These are phyloP conservation scores for Termitomyces titanicus DNA, from an alignment of 768 basidiomycete species.

Conservation along the genomic window DNA sequence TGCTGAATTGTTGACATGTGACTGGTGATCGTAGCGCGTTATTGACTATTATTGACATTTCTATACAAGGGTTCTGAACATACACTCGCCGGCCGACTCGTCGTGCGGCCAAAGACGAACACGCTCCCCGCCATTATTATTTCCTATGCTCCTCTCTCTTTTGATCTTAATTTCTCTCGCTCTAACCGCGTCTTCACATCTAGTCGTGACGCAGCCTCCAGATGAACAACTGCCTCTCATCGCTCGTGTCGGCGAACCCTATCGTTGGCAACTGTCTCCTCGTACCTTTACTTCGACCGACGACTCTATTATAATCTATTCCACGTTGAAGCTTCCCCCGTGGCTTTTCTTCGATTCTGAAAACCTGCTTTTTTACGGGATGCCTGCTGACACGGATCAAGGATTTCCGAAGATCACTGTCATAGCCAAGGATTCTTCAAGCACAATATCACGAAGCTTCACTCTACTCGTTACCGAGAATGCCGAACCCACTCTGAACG, in stretches of 20 bases:
- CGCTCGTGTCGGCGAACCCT: constrained; percentile 63
- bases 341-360: constrained; percentile 77
- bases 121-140: constrained; percentile 44
- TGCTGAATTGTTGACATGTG: neutral
- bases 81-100: constrained; percentile 58
- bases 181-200: constrained; percentile 36
- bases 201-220: constrained; percentile 56
- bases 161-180: constrained; percentile 42
- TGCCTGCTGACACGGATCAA: constrained; percentile 58
- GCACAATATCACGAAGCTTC: constrained; percentile 49
- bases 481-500: constrained; percentile 50
- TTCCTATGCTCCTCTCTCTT: constrained; percentile 64
- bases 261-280: constrained; percentile 64
- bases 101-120: constrained; percentile 33
- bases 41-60: constrained; percentile 28
- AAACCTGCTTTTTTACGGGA: constrained; percentile 63
- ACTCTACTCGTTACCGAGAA: constrained; percentile 53
- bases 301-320: constrained; percentile 44
- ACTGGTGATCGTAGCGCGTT: constrained; percentile 7
- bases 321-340: constrained; percentile 53
- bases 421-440: constrained; percentile 52
- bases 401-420: constrained; percentile 61
- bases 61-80: neutral
- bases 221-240: constrained; percentile 74
- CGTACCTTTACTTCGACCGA: constrained; percentile 57